phyloP scores from a whole-genome alignment of 306 rosid species.

The Abrus pulchellus region DNA sequence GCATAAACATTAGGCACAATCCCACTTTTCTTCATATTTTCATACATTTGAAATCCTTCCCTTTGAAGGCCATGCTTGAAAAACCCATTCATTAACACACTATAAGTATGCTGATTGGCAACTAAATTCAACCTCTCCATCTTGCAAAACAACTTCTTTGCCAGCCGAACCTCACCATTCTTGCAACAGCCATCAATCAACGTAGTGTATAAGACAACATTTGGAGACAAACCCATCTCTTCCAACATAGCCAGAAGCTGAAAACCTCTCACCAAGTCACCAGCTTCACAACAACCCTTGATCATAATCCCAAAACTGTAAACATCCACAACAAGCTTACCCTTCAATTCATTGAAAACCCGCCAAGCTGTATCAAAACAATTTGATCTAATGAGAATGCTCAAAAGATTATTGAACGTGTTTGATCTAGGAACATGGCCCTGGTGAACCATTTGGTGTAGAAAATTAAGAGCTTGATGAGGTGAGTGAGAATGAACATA shows the following conservation, averaged over 20 bases:
- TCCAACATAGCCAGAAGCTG: constrained; percentile 63
- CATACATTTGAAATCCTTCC: constrained; percentile 78
- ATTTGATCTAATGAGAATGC: constrained; percentile 58
- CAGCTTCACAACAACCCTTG: constrained; percentile 71
- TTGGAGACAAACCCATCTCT: constrained; percentile 60
- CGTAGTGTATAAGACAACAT: constrained; percentile 74
- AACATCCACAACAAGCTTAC: constrained; percentile 55
- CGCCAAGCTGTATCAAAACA: constrained; percentile 62
- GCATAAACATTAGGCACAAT: constrained; percentile 63
- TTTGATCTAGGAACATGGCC: constrained; percentile 63
- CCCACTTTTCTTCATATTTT: constrained; percentile 66
- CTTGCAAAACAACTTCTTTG: constrained; percentile 67
- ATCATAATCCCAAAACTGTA: constrained; percentile 83
- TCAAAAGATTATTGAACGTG: constrained; percentile 67
- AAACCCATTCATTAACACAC: constrained; percentile 72
- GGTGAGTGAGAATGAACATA: constrained; percentile 61
- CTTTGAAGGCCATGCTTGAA: constrained; percentile 73
- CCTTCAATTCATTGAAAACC: constrained; percentile 59
- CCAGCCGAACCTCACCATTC: constrained; percentile 67
- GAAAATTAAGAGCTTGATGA: constrained; percentile 60
- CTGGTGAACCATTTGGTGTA: constrained; percentile 59
- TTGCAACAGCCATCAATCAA: constrained; percentile 86
- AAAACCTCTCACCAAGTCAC: constrained; percentile 69
- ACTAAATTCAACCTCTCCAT: constrained; percentile 68
- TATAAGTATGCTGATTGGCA: constrained; percentile 72